These are phyloP conservation scores for Rachicladosporium sp. DNA, from an alignment of 2,329 filamentous ascomycete genomes.

Conservation along the genomic window DNA sequence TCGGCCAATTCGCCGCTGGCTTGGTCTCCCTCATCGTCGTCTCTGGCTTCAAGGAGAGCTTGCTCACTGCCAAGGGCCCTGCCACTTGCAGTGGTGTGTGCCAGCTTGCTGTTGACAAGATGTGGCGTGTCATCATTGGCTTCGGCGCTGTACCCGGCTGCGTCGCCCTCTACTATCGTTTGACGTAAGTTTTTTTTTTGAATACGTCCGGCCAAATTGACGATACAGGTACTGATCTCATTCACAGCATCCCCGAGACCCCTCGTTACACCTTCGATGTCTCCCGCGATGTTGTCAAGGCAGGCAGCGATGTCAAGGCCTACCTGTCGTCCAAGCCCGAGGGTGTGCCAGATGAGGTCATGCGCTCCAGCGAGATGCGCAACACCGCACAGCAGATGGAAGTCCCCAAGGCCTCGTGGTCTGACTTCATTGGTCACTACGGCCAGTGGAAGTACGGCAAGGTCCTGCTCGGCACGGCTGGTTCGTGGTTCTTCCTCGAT, in stretches of 20 bases:
- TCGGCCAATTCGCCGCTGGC: conserved; percentile 65
- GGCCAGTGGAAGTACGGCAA: conserved; percentile 57
- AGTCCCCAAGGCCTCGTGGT: conserved; percentile 57
- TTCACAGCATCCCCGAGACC: conserved; percentile 65
- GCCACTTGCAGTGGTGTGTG: conserved; percentile 52
- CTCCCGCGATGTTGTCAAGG: conserved; percentile 61
- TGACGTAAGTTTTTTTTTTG: conserved; percentile 23
- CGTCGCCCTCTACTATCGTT: conserved; percentile 72
- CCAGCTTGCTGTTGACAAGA: conserved; percentile 65
- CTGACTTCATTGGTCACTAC: conserved; percentile 62
- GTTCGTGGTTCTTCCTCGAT: conserved; percentile 76
- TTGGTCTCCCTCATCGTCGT: conserved; percentile 58
- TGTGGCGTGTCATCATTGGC: conserved; percentile 73
- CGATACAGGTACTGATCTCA: too few relatives aligned
- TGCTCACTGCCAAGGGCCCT: conserved; percentile 26
- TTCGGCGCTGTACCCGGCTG: conserved; percentile 70
- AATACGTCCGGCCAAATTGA: too few relatives aligned
- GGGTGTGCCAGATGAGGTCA: conserved; percentile 53
- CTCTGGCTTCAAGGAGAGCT: conserved; percentile 26
- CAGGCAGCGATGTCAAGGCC: conserved; percentile 58
- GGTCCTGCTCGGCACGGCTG: conserved; percentile 64
- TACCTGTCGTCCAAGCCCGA: conserved; percentile 56
- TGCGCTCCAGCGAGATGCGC: conserved; percentile 46
- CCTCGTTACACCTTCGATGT: conserved; percentile 82
- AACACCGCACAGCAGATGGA: conserved; percentile 45